Base-by-base conservation (phyloP, 2,329 filamentous ascomycete species). In the Arthrobotrys musiformis region DNA sequence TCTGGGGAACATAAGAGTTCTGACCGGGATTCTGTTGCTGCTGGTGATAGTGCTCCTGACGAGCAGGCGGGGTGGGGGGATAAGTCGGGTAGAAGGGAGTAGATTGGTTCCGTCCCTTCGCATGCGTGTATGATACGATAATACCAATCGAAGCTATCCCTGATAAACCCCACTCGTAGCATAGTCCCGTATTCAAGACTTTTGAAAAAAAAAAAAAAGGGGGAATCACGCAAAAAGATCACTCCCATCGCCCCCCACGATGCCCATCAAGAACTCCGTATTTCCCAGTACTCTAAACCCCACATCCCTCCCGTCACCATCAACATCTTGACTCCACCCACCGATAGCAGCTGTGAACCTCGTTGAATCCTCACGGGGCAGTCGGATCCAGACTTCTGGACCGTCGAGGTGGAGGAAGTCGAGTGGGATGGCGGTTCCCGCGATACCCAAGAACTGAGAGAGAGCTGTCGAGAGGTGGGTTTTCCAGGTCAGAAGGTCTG, bases 361-460 rank as follows among this genome's bases (percentile, higher is more conserved):
- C 0, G 84, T 85, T 6, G 90, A 83, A 80, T 93, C 90, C 70
- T 87, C 86, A 4, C 86, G 84, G 4, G 90, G 90, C 7, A 92
- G 82, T 17, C 91, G 86, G 60, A 93, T 82, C 90, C 90, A 92
- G 68, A 88, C 88, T 56, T 89, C 85, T 4, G 81, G 80, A 0
- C 84, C 86, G 2, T 88, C 83, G 0, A 90, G 84, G 79, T 90
- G 89, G 35, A 94, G 86, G 19, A 94, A 88, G 81, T 94, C 92
- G 69, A 93, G 82, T 0, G 90, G 84, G 2, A 94, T 89, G 9
- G 88, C 89, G 1, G 86, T 84, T 9, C 92, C 92, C 0, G 88
- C 89, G 17, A 89, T 84, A 19, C 92, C 92, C 0, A 94, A 87
- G 80, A 92, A 93, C 78, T 91, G 88, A 0, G 85, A 85, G 6